Base-by-base conservation (phyloP, 208 protist species). In the Crithidia thermophila region DNA sequence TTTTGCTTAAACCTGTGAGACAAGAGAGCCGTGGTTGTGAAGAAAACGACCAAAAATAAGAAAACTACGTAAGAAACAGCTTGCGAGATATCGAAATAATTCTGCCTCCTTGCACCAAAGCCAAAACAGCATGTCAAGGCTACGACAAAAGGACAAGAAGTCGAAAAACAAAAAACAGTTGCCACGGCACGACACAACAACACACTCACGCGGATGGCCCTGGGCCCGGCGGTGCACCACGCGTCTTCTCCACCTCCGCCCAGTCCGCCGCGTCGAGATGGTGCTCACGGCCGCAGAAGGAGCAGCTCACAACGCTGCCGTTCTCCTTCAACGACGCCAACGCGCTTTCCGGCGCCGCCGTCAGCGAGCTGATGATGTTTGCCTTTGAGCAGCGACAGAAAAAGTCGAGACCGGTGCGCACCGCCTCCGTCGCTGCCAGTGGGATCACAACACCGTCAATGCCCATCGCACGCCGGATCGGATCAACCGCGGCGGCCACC, bases 341-440 rank as follows among this genome's bases (percentile, higher is more conserved):
- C 45, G 60, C 57, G 25, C 61, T 51, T 7, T 25, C 18, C 16
- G 67, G 52, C 0, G 62, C 66, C 13, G 67, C 57, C n/a, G 37
- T 30, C 14, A 87, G 51, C 25, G 80, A 74, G 36, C 57, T 25
- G 40, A 91, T 21, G 39, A 93, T 66, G 49, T 81, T 72, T 8
- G 34, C 34, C 49, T 84, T 88, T 16, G 68, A 82, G 72, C 90
- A 95, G 20, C 90, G 84, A 56, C 90, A 95, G 71, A 91, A 91
- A 59, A 90, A 95, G 61, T 95, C 86, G 1, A 95, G 33, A 30
- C 76, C 73, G 25, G 84, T 86, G 27, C 90, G 86, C 57, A 60
- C 60, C 16, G 76, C 42, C 23, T 72, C 72, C 10, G 62, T 43
- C 9, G 59, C 61, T 16, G 81, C 77, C 10, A 92, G 70, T 0